Evolutionary conservation across 495 filamentous ascomycete genomes (phyloP), one percentile per base, ranked within the genome.

Genomic region (Corynascus novoguineensis): DNA sequence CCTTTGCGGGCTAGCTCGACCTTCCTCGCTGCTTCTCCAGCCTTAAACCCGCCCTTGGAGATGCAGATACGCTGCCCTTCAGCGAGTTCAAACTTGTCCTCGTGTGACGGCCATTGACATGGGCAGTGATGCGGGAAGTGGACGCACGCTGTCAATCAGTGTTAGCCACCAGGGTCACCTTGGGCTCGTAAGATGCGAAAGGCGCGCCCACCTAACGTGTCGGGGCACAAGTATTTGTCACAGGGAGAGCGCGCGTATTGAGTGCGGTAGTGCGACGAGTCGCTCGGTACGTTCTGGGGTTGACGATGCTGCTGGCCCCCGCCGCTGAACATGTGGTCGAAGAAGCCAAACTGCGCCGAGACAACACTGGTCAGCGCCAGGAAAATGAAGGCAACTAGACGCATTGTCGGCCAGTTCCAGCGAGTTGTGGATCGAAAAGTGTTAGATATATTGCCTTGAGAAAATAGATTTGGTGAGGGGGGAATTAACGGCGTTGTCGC

Each of bases 111-210:
- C 74, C 87, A 91, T 3, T 89, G 77, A 71, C 91, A 97, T 7
- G 91, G 91, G 68, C 91, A 97, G 72, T 97, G 91, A 71, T 95
- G 90, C 8, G 91, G 90, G 78, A 95, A 89, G 67, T 88, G 84
- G 2, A 97, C 91, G 75, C 91, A 97, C 6, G 89, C 86, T 77
- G 38, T 50, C 35, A 4, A 15, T 14, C 1, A 8, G 10, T 21
- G 21, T 44, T 14, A 44, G 45, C 11, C 28, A 27, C 3, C 21
- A 10, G 17, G 5, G 19, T 14, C 6, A 9, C 42, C 4, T 1
- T 5, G n/a, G 9, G 12, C 10, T 46, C n/a, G 11, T 22, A 14
- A 22, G n/a, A 34, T 14, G 27, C 5, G 14, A 7, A 29, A 42
- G 28, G 38, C 4, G 17, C 32, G 21, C 69, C 44, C 60, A 79